Percentiles rank a stretch among this genome's conserved stretches.
These are phyloP conservation scores for Ephemerocybe angulata DNA, from an alignment of 768 basidiomycete species.

Conservation along the genomic window DNA sequence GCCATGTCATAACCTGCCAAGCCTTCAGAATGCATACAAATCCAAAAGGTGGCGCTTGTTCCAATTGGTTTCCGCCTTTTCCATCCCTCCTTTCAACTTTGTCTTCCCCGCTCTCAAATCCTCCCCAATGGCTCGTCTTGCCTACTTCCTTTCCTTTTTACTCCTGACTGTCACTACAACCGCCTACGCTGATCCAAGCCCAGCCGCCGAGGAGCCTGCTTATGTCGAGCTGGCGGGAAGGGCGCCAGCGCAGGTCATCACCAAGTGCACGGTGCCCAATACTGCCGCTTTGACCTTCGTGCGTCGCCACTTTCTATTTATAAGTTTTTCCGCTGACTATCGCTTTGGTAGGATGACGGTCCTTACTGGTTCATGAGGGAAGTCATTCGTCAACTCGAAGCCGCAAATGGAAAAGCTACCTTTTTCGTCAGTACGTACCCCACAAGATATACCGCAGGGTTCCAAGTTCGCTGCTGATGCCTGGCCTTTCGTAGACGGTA, in stretches of 20 bases:
- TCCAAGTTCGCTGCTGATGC: not conserved
- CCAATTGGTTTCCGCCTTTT: not conserved
- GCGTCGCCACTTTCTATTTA: constrained; percentile 12
- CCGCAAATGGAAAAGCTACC: constrained; percentile 32
- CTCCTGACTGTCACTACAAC: not conserved
- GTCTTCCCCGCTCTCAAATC: not conserved
- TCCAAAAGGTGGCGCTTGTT: no score
- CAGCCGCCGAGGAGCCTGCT: not conserved
- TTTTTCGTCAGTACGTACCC: constrained; percentile 38
- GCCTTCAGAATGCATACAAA: no score
- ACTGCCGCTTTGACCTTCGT: constrained; percentile 41
- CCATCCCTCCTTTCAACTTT: not conserved
- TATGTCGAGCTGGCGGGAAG: not conserved
- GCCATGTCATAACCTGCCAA: no score
- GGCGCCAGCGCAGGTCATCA: constrained; percentile 23
- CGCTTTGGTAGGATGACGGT: constrained; percentile 30
- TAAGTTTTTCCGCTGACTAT: not conserved
- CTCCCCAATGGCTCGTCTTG: not conserved
- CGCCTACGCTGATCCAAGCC: not conserved
- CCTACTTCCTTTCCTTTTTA: not conserved
- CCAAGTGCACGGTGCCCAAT: constrained; percentile 31
- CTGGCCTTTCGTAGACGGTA: constrained; percentile 24
- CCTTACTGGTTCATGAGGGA: constrained; percentile 31
- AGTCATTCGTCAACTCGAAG: constrained; percentile 25
- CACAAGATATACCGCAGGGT: not conserved